Conservation (phyloP, 257 asterid genomes). For the Handroanthus guayacan region DNA sequence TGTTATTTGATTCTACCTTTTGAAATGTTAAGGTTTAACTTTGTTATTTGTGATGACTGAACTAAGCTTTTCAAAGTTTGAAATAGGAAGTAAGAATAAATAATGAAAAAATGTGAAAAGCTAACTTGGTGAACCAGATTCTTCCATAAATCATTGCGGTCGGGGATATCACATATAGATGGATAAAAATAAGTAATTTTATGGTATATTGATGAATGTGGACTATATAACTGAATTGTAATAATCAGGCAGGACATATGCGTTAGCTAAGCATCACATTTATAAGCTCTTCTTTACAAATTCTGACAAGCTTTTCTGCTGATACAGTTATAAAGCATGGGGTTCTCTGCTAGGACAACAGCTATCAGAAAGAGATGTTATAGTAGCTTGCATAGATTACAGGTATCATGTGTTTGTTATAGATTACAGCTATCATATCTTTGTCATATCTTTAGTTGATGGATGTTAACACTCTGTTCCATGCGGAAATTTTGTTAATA, state of each 20-base stretch:
- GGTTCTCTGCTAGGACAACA: slow-evolving; percentile 95
- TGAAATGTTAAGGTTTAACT: background rate
- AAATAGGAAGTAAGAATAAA: background rate
- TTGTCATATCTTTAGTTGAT: slow-evolving; percentile 9
- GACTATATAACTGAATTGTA: background rate
- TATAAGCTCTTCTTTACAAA: slow-evolving; percentile 14
- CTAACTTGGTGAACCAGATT: background rate
- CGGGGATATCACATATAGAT: slow-evolving; percentile 7
- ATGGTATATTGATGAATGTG: slow-evolving; percentile 13
- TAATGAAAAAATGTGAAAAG: background rate
- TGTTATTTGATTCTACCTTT: background rate
- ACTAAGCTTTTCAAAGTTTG: background rate
- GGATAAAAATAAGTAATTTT: background rate
- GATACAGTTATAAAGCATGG: slow-evolving; percentile 96
- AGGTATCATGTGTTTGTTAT: slow-evolving; percentile 54
- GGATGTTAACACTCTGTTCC: background rate
- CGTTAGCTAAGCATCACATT: background rate
- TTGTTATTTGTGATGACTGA: slow-evolving; percentile 6
- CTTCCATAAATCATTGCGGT: background rate
- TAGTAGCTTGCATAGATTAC: slow-evolving; percentile 99
- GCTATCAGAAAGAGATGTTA: slow-evolving; percentile 88
- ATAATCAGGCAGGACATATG: background rate
- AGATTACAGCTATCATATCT: too few species aligned
- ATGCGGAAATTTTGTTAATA: background rate
- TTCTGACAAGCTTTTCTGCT: slow-evolving; percentile 30